These are phyloP conservation scores for Candida tunisiensis DNA, from an alignment of 1,139 yeast genomes.

Conservation along the genomic window DNA sequence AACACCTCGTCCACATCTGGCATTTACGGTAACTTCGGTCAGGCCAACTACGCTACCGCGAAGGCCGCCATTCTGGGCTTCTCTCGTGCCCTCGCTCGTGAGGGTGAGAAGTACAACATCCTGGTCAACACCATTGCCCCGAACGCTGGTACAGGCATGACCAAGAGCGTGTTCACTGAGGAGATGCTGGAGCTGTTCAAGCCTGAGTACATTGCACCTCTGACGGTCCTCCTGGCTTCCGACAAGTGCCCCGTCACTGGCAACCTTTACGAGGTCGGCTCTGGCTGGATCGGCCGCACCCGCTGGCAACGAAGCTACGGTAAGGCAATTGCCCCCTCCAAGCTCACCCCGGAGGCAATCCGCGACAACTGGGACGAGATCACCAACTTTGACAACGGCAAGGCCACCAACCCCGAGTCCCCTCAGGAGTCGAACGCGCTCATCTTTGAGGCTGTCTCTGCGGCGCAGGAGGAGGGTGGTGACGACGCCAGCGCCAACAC, in stretches of 20 bases:
- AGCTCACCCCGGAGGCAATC: conserved; percentile 53
- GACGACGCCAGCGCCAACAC: conserved; percentile 33
- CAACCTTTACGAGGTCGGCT: conserved; percentile 56
- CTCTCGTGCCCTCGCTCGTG: conserved; percentile 73
- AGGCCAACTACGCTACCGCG: conserved; percentile 90
- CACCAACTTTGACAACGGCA: conserved; percentile 41
- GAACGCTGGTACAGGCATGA: conserved; percentile 97
- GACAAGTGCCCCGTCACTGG: conserved; percentile 60
- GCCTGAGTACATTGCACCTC: conserved; percentile 84
- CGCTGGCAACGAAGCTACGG: conserved; percentile 94
- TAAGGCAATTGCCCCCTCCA: conserved; percentile 36
- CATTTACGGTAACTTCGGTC: conserved; percentile 95
- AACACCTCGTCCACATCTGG: conserved; percentile 94
- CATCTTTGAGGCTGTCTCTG: conserved; percentile 27
- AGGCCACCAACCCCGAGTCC: conserved; percentile 39
- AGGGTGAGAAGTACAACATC: conserved; percentile 70
- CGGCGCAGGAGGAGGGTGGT: conserved; percentile 34
- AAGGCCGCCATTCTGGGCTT: conserved; percentile 81
- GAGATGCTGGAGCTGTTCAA: conserved; percentile 70
- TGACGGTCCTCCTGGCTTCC: conserved; percentile 60
- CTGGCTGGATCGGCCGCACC: conserved; percentile 92
- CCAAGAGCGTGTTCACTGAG: conserved; percentile 66
- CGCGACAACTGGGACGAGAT: conserved; percentile 51
- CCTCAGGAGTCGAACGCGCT: conserved; percentile 65
- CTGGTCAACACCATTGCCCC: conserved; percentile 82